Base-by-base conservation (phyloP, 1,284 basidiomycete species). In the Ceratobasidium sp. region DNA sequence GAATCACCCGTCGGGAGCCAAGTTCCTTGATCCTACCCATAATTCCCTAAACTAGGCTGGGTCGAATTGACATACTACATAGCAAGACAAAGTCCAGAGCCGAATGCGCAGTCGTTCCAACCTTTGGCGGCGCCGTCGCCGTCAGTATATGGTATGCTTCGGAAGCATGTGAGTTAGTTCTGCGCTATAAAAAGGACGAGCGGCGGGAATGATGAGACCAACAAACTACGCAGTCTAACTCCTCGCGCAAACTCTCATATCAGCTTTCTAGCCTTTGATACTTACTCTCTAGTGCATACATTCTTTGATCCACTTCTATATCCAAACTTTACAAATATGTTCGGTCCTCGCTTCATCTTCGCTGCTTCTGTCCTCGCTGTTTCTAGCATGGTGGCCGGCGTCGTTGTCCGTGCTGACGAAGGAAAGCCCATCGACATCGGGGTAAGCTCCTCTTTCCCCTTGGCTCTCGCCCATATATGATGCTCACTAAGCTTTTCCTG, bases 351-450 rank as follows among this genome's bases (percentile, higher is more conserved):
- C 35, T 8, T 47, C 30, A 23, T 41, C 13, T 32, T 59, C 30
- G 28, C 46, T 38, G n/a, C 21, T 46, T 11, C n/a, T 1, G 32
- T 16, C 43, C 14, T 59, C 18, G 30, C 35, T 26, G 32, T n/a
- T 43, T 57, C 52, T 9, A n/a, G n/a, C 14, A 50, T 55, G 54
- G 66, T 54, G 30, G 30, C 46, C 6, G 43, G 32, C 46, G 7
- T 71, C 21, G 23, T 23, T 1, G 14, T 41, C 3, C 58, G 67
- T 28, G 54, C 30, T 3, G 67, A 71, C 18, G 30, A 71, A 28
- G 67, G 67, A 2, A 54, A 71, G 35, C 67, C 67, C n/a, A 71
- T 71, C 43, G 59, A 55, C 26, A 44, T 71, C 46, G 67, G 67
- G 1, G 67, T 71, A 41, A 41, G 67, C 38, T 52, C 9, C n/a